Percentiles rank a stretch among this genome's conserved stretches.
Evolutionary conservation across 1,139 yeast genomes (phyloP).

Genomic region (Saccharomyces hybrid): DNA sequence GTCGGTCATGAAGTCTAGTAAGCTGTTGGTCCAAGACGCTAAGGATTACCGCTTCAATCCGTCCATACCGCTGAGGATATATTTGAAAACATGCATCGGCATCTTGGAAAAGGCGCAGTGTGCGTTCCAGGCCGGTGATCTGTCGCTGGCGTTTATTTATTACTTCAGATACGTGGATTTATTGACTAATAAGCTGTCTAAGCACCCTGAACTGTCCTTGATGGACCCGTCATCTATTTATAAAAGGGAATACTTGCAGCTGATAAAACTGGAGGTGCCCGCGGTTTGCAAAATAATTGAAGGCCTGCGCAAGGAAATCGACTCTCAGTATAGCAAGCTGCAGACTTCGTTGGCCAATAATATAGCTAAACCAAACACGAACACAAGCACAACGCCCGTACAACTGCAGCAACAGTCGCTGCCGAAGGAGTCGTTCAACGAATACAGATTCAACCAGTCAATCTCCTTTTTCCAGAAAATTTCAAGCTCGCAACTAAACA

Average conservation of each 20-base stretch:
- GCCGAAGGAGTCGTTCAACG: constrained; percentile 22
- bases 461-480: constrained; percentile 12
- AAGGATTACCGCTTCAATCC: constrained; percentile 25
- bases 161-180: constrained; percentile 29
- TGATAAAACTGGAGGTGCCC: constrained; percentile 28
- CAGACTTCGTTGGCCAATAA: constrained; percentile 23
- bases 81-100: constrained; percentile 26
- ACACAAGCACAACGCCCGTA: background rate
- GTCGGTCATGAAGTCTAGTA: constrained; percentile 17
- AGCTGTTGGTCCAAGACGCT: constrained; percentile 24
- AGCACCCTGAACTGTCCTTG: constrained; percentile 20
- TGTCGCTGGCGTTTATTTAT: constrained; percentile 20
- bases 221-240: constrained; percentile 7
- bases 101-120: constrained; percentile 27
- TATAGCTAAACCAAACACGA: constrained; percentile 17
- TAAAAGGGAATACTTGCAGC: constrained; percentile 23
- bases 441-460: constrained; percentile 22
- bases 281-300: constrained; percentile 25
- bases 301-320: constrained; percentile 21
- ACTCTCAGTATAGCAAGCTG: constrained; percentile 16
- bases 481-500: background rate
- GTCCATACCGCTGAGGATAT: constrained; percentile 23
- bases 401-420: constrained; percentile 6
- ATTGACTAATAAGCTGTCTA: constrained; percentile 25
- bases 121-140: constrained; percentile 20